Percentiles rank a stretch among this genome's conserved stretches.
Evolutionary conservation across 805 yeast genomes (phyloP).

Genomic region (Candida bentonensis): DNA sequence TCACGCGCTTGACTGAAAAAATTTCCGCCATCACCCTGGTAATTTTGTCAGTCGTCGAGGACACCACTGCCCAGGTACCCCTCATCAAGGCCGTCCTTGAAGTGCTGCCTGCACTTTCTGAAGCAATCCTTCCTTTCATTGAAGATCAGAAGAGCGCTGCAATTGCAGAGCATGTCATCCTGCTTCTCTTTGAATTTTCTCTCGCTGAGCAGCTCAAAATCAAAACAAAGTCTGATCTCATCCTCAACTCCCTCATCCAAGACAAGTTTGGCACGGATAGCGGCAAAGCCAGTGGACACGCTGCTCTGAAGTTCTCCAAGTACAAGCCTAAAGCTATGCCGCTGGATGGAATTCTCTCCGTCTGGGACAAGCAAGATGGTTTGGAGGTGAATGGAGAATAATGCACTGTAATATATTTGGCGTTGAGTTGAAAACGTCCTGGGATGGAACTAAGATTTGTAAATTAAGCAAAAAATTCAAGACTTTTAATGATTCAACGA

Average conservation of each 20-base stretch:
- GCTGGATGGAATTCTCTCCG: not conserved
- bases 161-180: not conserved
- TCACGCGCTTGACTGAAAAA: not conserved
- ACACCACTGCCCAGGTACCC: not conserved
- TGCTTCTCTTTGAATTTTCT: not conserved
- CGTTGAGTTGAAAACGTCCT: too few species aligned
- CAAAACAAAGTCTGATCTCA: not conserved
- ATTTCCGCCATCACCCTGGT: not conserved
- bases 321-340: not conserved
- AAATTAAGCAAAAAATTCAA: too few species aligned
- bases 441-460: too few species aligned
- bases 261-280: not conserved
- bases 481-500: too few species aligned
- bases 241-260: not conserved
- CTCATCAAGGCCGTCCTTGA: not conserved
- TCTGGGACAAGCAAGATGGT: too few species aligned
- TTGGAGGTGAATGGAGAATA: too few species aligned
- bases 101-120: not conserved
- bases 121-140: not conserved
- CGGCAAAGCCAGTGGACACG: not conserved
- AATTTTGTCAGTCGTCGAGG: not conserved
- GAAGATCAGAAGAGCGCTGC: not conserved
- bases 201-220: slow-evolving; percentile 1
- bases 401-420: too few species aligned
- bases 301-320: not conserved